phyloP scores from a whole-genome alignment of 306 rosid genomes.

The Corylus heterophylla region DNA sequence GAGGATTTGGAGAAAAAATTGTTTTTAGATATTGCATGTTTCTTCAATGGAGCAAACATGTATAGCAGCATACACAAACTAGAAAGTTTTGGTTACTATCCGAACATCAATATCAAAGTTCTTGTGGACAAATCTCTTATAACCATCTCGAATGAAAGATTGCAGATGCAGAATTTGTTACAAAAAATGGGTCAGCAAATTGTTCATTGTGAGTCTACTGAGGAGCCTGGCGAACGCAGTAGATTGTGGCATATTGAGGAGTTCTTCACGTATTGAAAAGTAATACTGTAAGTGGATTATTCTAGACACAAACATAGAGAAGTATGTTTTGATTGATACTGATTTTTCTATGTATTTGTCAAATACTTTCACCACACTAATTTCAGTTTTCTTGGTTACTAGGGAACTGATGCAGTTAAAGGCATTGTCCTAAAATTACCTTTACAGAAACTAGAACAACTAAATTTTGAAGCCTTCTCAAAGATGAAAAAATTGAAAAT shows the following conservation, averaged over 20 bases:
- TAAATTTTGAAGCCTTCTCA: too few species aligned
- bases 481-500: too few species aligned
- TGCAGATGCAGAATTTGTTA: conserved; percentile 26
- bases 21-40: conserved; percentile 30
- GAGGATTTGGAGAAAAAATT: conserved; percentile 18
- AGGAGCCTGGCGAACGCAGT: conserved; percentile 3
- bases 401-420: conserved; percentile 27
- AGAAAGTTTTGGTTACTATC: conserved; percentile 6
- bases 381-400: neutral
- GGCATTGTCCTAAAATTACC: conserved; percentile 15
- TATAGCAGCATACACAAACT: conserved; percentile 15
- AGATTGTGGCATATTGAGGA: conserved; percentile 20
- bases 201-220: conserved; percentile 10
- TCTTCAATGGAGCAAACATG: conserved; percentile 25
- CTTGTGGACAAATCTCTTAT: conserved; percentile 26
- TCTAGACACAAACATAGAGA: too few species aligned
- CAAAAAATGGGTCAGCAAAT: conserved; percentile 26
- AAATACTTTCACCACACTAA: too few species aligned
- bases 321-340: too few species aligned
- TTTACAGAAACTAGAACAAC: conserved; percentile 5
- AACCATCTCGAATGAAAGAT: neutral
- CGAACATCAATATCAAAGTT: conserved; percentile 9
- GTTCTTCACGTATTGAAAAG: conserved; percentile 7
- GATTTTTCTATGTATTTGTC: too few species aligned
- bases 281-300: conserved; percentile 6